Base-by-base conservation (phyloP, 2,329 filamentous ascomycete species). In the Metarhizium sp. region DNA sequence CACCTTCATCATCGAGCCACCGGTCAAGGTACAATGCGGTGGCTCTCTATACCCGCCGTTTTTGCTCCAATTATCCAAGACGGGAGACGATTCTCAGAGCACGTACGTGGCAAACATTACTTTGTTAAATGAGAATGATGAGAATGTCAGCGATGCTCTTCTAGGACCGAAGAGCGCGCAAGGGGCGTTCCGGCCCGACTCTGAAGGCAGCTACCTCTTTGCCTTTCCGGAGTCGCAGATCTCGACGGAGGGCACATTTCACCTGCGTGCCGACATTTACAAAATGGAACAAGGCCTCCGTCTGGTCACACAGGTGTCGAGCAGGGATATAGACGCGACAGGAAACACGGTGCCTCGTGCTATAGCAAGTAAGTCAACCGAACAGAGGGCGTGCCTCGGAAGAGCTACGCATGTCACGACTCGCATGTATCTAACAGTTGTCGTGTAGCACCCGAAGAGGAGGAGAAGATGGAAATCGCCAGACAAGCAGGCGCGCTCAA, bases 1-100 rank as follows among this genome's bases (percentile, higher is more conserved):
- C 38, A 47, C 38, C 7, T 59, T 70, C 47, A 59, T 51, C 40
- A 54, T 67, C 40, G 63, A 66, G 25, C 66, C 66, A 7, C 63
- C 66, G 3, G 48, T 57, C 6, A 52, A 57, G 32, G 57, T 53
- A 10, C 58, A 61, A 43, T 50, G 57, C 8, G 59, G 54, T 10
- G 48, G 59, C 18, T 40, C 30, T 7, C 32, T 71, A 4, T 48
- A 61, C 45, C 67, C 65, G 4, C 58, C 63, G 16, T 20, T 67
- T 13, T 42, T 66, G 18, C 63, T 49, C 10, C 16, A 45, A 16
- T 3, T 45, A 6, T 45, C n/a, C 8, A 16, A 8, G 4, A 4
- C 42, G 7, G 18, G 42, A 10, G 42, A 18, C 42, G 42, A 7
- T 13, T 18, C 16, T 16, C 18, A 6, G 4, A 16, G 16, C 10